Percentiles rank a stretch among this genome's conserved stretches.
These are phyloP conservation scores for Colletotrichum lupini DNA, from an alignment of 2,329 filamentous ascomycete species.

Conservation along the genomic window DNA sequence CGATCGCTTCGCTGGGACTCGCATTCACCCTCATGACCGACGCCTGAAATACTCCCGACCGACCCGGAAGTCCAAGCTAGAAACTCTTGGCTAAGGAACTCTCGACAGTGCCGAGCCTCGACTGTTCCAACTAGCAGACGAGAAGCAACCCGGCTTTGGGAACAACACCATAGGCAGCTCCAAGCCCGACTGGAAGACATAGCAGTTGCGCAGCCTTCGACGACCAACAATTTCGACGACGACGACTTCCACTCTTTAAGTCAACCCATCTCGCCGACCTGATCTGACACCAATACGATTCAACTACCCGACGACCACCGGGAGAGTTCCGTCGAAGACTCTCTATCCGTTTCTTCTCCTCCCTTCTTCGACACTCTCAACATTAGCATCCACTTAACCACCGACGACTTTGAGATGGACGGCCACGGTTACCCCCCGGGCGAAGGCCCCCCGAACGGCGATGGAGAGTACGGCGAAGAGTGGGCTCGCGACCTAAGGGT, in stretches of 20 bases:
- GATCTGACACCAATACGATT: slow-evolving; percentile 5
- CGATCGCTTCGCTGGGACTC: slow-evolving; percentile 17
- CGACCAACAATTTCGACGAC: slow-evolving; percentile 21
- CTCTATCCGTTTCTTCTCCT: not conserved
- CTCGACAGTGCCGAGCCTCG: slow-evolving; percentile 10
- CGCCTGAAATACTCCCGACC: slow-evolving; percentile 1
- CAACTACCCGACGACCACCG: not conserved
- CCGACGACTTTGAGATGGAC: slow-evolving; percentile 46
- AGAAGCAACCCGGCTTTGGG: not conserved
- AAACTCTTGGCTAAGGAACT: slow-evolving; percentile 19
- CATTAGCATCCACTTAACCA: slow-evolving; percentile 4
- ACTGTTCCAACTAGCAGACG: slow-evolving; percentile 12
- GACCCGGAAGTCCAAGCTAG: not conserved
- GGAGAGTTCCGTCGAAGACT: slow-evolving; percentile 30
- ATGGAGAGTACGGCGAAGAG: slow-evolving; percentile 70
- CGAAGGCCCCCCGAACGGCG: slow-evolving; percentile 41
- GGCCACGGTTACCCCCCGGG: slow-evolving; percentile 49
- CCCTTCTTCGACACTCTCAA: slow-evolving; percentile 25
- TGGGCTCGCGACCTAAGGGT: slow-evolving; percentile 83
- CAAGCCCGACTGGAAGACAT: not conserved
- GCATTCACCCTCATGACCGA: not conserved
- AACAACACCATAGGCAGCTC: not conserved
- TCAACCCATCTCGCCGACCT: not conserved
- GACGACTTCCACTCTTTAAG: slow-evolving; percentile 19
- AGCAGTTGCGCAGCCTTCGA: slow-evolving; percentile 9